Conservation (phyloP, 495 filamentous ascomycete genomes). For the Geopyxis carbonaria region DNA sequence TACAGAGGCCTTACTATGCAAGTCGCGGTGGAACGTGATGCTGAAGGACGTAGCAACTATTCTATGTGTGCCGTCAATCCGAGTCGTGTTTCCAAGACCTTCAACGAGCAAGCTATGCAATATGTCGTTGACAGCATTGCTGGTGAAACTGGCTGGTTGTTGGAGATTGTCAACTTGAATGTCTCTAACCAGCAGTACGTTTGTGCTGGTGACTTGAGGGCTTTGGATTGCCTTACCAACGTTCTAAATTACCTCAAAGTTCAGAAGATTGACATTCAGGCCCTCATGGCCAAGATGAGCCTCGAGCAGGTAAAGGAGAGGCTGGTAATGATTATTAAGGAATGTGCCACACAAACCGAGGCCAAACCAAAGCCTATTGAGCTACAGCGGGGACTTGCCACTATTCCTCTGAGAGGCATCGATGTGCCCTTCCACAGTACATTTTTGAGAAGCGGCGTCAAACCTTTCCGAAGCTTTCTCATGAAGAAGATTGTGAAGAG, state of each 20-base stretch:
- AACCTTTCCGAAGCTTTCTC: slow-evolving; percentile 91
- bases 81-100: slow-evolving; percentile 88
- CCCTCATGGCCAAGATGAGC: slow-evolving; percentile 67
- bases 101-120: slow-evolving; percentile 90
- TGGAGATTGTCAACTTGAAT: slow-evolving; percentile 99
- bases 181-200: slow-evolving; percentile 98
- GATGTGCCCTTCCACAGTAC: slow-evolving; percentile 98
- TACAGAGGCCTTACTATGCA: slow-evolving; percentile 99
- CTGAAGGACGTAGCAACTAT: slow-evolving; percentile 82
- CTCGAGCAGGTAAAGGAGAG: slow-evolving; percentile 59
- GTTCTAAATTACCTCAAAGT: slow-evolving; percentile 87
- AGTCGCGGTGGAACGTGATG: slow-evolving; percentile 94
- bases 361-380: slow-evolving; percentile 73
- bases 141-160: slow-evolving; percentile 79
- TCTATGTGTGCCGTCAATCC: slow-evolving; percentile 98
- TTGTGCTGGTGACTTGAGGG: slow-evolving; percentile 88
- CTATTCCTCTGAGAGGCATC: slow-evolving; percentile 89
- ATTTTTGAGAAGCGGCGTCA: slow-evolving; percentile 91
- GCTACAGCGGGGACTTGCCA: slow-evolving; percentile 86
- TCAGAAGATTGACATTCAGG: slow-evolving; percentile 90
- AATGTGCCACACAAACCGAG: slow-evolving; percentile 68
- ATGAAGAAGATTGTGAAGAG: slow-evolving; percentile 99
- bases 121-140: slow-evolving; percentile 88
- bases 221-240: slow-evolving; percentile 81
- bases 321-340: slow-evolving; percentile 68